Evolutionary conservation across 1,284 basidiomycete species (phyloP).

Genomic region (Xerocomus nothofagi): DNA sequence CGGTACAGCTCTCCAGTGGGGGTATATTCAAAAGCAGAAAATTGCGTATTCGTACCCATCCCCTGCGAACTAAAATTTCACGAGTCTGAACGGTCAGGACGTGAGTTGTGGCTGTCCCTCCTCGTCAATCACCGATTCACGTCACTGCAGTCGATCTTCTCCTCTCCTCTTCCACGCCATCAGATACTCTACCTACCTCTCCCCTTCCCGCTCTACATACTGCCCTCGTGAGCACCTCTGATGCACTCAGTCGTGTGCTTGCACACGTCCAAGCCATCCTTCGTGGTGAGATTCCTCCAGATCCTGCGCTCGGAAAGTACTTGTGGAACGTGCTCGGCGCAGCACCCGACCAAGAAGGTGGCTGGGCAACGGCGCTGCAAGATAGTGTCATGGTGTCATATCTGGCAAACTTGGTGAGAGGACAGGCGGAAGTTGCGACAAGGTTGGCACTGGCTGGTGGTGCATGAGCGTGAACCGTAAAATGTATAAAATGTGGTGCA

Average conservation of each 20-base stretch:
- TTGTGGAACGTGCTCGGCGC: conserved; percentile 85
- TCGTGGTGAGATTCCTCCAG: conserved; percentile 76
- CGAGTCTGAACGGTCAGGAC: conserved; percentile 79
- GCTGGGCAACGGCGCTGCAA: conserved; percentile 77
- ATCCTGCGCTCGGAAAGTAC: conserved; percentile 88
- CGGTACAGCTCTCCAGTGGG: conserved; percentile 73
- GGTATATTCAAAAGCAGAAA: conserved; percentile 85
- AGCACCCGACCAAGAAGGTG: conserved; percentile 68
- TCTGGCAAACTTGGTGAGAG: conserved; percentile 90
- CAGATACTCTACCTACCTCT: conserved; percentile 16
- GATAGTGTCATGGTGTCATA: conserved; percentile 95
- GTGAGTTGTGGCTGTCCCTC: conserved; percentile 51
- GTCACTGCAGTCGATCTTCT: conserved; percentile 71
- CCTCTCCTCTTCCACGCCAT: conserved; percentile 42
- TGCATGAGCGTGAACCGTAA: conserved; percentile 23
- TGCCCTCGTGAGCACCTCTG: conserved; percentile 36
- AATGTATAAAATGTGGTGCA: conserved; percentile 1
- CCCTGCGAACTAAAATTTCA: conserved; percentile 81
- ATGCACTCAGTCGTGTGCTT: conserved; percentile 85
- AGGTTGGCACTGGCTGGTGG: conserved; percentile 75
- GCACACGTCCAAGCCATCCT: conserved; percentile 86
- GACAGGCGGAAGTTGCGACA: conserved; percentile 92
- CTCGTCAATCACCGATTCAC: conserved; percentile 9
- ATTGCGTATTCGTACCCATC: conserved; percentile 89
- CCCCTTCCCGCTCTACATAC: conserved; percentile 28